Conservation (phyloP, 345 rosid genomes). For the Clausena lansium region DNA sequence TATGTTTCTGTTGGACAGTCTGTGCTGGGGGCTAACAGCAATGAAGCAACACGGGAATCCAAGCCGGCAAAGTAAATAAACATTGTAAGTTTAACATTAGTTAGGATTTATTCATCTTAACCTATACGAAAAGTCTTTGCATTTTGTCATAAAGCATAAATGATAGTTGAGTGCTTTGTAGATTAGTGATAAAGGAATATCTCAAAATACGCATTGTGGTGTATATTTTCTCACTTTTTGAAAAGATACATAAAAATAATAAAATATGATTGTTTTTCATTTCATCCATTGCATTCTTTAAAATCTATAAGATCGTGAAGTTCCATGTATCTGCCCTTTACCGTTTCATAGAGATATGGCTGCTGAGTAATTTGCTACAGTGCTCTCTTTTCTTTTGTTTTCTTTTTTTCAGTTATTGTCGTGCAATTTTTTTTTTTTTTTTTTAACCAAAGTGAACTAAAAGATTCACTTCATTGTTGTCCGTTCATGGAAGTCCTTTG, state of each 20-base stretch:
- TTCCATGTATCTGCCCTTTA: too few relatives aligned
- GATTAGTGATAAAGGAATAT: not conserved
- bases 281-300: not conserved
- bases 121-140: slow-evolving; percentile 11
- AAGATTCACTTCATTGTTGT: not conserved
- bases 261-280: not conserved
- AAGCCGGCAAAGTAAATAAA: slow-evolving; percentile 7
- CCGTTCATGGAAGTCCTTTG: too few relatives aligned
- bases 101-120: slow-evolving; percentile 9
- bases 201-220: not conserved
- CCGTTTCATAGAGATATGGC: too few relatives aligned
- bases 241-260: not conserved
- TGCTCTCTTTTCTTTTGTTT: too few relatives aligned
- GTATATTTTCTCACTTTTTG: not conserved
- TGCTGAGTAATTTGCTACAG: too few relatives aligned
- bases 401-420: too few relatives aligned
- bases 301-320: not conserved
- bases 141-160: not conserved
- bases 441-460: not conserved
- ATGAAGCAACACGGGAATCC: slow-evolving; percentile 12
- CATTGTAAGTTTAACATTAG: slow-evolving; percentile 2
- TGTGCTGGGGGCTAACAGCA: slow-evolving; percentile 26
- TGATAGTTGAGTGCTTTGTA: not conserved
- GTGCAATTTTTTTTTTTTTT: too few relatives aligned
- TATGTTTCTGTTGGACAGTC: slow-evolving; percentile 25